Evolutionary conservation across 2,329 filamentous ascomycete species (phyloP), one percentile per base, ranked within the genome.

Genomic region (Paracamarosporium sp.): DNA sequence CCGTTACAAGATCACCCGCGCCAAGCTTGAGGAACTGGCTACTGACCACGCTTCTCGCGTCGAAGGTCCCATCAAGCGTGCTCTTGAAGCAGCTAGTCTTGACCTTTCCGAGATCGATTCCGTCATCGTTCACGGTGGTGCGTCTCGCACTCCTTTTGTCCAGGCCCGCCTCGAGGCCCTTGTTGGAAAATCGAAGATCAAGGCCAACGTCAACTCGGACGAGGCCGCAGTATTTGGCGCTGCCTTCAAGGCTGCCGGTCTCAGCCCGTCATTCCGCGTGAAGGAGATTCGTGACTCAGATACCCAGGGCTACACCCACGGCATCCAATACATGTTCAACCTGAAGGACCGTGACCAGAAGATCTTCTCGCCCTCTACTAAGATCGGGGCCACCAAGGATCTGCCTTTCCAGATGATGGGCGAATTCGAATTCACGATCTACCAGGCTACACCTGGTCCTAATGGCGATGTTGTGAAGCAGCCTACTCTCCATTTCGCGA

Each of bases 151-250:
- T 8, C 95, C 95, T 0, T 97, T 98, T 69, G 92, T 99, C 11
- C 94, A 98, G 76, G 94, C 89, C 78, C 85, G 90, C 68, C 86
- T 99, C 15, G 93, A 97, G 79, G 86, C 87, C 60, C 78, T 91
- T 41, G 85, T 88, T 50, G 90, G 91, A 35, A 78, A 88, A 7
- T 87, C 90, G 50, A 97, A 96, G 82, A 83, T 99, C 58, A 90
- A 93, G 63, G 90, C 89, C 71, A 99, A 96, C 69, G 95, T 99
- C 73, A 99, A 99, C 80, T 91, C 94, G 11, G 95, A 99, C 70
- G 95, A 99, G 79, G 90, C 95, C 24, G 95, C 95, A 50, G 95
- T 96, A 9, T 96, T 98, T 76, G 95, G 95, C 68, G 94, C 95
- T 54, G 93, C 90, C 27, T 98, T 99, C 84, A 92, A 93, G 73